Conservation (phyloP, 805 yeast species). For the Monosporozyma aerobia region DNA sequence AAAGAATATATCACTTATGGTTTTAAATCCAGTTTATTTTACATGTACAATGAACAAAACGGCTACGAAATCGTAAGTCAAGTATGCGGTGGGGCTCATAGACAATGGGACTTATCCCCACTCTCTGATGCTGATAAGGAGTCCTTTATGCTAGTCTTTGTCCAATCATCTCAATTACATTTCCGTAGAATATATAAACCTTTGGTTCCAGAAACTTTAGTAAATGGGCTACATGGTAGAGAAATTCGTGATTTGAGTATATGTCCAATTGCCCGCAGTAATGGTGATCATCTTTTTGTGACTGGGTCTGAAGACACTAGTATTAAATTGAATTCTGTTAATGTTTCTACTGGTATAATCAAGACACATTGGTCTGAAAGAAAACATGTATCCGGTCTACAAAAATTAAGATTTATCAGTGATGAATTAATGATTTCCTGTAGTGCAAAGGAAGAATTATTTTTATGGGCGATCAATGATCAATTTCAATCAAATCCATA, state of each 20-base stretch:
- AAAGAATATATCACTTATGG: slow-evolving; percentile 62
- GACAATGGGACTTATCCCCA: slow-evolving; percentile 59
- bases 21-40: slow-evolving; percentile 70
- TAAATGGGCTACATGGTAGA: slow-evolving; percentile 79
- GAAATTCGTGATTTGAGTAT: slow-evolving; percentile 72
- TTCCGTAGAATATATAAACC: slow-evolving; percentile 29
- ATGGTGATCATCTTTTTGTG: slow-evolving; percentile 39
- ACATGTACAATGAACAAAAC: slow-evolving; percentile 71
- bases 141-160: slow-evolving; percentile 43
- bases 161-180: slow-evolving; percentile 45
- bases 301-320: slow-evolving; percentile 90
- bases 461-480: slow-evolving; percentile 58
- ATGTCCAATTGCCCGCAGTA: slow-evolving; percentile 3
- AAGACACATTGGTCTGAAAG: slow-evolving; percentile 52
- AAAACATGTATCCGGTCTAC: slow-evolving; percentile 84
- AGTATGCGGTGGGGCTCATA: slow-evolving; percentile 85
- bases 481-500: slow-evolving; percentile 33
- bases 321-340: slow-evolving; percentile 43
- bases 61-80: slow-evolving; percentile 63
- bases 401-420: slow-evolving; percentile 55
- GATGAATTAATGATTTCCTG: slow-evolving; percentile 42
- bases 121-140: slow-evolving; percentile 14
- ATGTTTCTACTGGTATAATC: slow-evolving; percentile 34
- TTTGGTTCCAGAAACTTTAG: slow-evolving; percentile 29
- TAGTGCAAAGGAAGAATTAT: slow-evolving; percentile 84